phyloP scores from a whole-genome alignment of 768 basidiomycete genomes.

The Lentinus brumalis region DNA sequence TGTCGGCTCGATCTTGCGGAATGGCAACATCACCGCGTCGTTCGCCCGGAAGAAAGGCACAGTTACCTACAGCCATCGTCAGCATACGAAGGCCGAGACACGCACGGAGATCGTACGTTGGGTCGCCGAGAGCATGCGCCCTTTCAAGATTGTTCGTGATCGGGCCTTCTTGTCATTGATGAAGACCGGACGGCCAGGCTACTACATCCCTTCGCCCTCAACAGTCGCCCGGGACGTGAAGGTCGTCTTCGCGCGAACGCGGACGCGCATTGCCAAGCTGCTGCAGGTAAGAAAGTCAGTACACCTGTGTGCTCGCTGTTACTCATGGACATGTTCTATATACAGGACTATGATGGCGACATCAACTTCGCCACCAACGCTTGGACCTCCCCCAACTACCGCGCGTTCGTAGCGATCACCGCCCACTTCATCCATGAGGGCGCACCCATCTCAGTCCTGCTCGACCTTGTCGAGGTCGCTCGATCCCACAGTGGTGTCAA shows the following conservation, averaged over 20 bases:
- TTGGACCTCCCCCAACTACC: background rate
- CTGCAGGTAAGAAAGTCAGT: conserved; percentile 20
- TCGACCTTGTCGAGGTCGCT: background rate
- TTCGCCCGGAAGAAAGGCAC: conserved; percentile 34
- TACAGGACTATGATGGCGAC: conserved; percentile 28
- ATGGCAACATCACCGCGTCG: conserved; percentile 22
- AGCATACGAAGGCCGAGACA: conserved; percentile 28
- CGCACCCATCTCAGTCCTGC: background rate
- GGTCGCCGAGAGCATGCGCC: conserved; percentile 36
- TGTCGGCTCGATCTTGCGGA: conserved; percentile 4
- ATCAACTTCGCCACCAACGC: conserved; percentile 30
- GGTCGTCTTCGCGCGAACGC: conserved; percentile 27
- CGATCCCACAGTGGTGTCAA: background rate
- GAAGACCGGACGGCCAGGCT: conserved; percentile 36
- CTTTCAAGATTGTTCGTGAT: conserved; percentile 40
- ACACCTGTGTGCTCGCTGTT: too few species aligned
- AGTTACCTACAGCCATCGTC: conserved; percentile 34
- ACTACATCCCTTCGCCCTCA: conserved; percentile 35
- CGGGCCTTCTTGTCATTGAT: conserved; percentile 35
- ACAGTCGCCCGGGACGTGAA: conserved; percentile 38
- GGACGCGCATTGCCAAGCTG: conserved; percentile 26
- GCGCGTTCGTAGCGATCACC: background rate
- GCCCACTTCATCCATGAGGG: too few species aligned
- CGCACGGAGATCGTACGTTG: conserved; percentile 39
- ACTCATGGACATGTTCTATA: too few species aligned